Evolutionary conservation across 805 yeast genomes (phyloP), one percentile per base, ranked within the genome.

Genomic region (Wickerhamomyces subpelliculosus): DNA sequence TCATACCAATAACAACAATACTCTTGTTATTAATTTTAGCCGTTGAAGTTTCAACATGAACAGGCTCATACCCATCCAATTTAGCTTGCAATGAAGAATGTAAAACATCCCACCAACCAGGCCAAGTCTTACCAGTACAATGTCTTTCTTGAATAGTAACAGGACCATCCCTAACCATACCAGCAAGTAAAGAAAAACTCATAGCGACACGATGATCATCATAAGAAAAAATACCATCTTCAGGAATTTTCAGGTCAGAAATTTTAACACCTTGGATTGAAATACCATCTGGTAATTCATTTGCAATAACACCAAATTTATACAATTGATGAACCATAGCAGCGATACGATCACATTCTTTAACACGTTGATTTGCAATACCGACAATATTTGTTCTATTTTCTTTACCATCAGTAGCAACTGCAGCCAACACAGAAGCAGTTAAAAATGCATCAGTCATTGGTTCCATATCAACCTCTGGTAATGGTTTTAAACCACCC

Each of bases 361-460:
- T 93, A 36, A 93, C 98, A 55, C 96, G 80, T 65, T 93, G 98
- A 64, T 93, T 93, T 27, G 97, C 97, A 64, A 93, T 93, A 46
- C 98, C 98, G 26, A 84, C 78, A 52, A 93, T 93, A 6, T 83
- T 73, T 12, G 97, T 90, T 9, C 78, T 65, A 13, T 56, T 49
- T 16, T 61, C 52, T 18, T 52, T 48, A 35, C 64, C 65, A 31
- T 62, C 67, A 11, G 69, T 67, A 4, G 96, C 95, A 30, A 84
- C 73, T n/a, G 98, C 96, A 25, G 97, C 98, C 16, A 88, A 94
- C 11, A 93, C 97, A 38, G 94, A 77, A 0, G 98, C 98, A 13
- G 98, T 93, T 53, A 93, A 68, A 59, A 93, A 93, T 0, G 98
- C 98, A 62, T 93, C 98, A 0, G 98, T 93, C 98, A 93, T 93